Conservation (phyloP, 2,329 filamentous ascomycete species). For the Ophiostoma perfectum region DNA sequence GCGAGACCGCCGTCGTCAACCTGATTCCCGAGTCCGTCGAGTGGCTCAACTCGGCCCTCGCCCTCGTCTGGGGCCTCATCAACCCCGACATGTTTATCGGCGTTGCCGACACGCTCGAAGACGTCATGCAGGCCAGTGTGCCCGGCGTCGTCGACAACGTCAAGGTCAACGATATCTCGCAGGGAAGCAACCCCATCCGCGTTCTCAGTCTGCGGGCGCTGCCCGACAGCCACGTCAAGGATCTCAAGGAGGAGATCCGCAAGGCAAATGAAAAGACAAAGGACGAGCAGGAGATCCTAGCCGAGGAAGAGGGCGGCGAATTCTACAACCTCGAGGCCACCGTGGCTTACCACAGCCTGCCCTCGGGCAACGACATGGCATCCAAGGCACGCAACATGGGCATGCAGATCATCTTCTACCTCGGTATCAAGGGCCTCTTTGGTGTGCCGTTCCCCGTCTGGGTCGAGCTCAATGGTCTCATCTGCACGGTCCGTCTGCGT, state of each 20-base stretch:
- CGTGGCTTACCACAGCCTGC: conserved; percentile 84
- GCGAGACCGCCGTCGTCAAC: conserved; percentile 79
- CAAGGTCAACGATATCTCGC: conserved; percentile 88
- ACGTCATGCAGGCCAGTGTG: conserved; percentile 94
- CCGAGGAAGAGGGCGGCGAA: conserved; percentile 82
- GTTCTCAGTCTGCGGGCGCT: conserved; percentile 83
- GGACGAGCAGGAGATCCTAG: conserved; percentile 79
- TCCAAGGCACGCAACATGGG: conserved; percentile 93
- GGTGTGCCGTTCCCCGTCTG: conserved; percentile 80
- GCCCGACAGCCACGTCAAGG: conserved; percentile 72
- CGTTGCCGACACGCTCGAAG: conserved; percentile 87
- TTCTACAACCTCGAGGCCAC: conserved; percentile 91
- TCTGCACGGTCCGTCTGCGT: conserved; percentile 78
- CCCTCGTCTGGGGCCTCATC: conserved; percentile 81
- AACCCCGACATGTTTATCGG: conserved; percentile 94
- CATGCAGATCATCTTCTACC: conserved; percentile 91
- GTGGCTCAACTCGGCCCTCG: conserved; percentile 90
- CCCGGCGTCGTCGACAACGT: conserved; percentile 90
- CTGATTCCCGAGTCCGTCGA: conserved; percentile 88
- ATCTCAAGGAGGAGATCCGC: conserved; percentile 76
- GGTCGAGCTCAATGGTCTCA: conserved; percentile 85
- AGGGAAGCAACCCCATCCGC: conserved; percentile 83
- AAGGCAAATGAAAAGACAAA: conserved; percentile 74
- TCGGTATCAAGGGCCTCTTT: conserved; percentile 83
- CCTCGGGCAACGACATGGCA: conserved; percentile 62